Evolutionary conservation across 1,139 yeast genomes (phyloP).

Genomic region (Kluyveromyces sp.): DNA sequence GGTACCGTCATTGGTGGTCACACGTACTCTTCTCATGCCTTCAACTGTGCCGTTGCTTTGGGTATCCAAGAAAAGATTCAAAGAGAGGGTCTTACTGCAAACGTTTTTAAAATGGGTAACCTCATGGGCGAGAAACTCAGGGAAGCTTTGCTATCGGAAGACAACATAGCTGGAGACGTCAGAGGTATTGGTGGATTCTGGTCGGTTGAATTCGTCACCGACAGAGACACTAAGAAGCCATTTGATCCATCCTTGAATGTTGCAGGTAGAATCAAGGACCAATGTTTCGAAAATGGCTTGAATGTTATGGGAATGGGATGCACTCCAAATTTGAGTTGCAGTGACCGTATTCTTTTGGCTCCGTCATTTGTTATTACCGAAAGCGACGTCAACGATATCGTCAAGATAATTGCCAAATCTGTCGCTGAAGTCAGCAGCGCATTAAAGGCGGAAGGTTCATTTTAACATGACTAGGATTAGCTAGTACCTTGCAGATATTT

Average conservation of each 20-base stretch:
- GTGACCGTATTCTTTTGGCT: conserved; percentile 44
- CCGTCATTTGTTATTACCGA: conserved; percentile 45
- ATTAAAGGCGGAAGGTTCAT: conserved; percentile 15
- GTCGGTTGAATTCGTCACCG: conserved; percentile 50
- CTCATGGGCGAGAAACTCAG: conserved; percentile 41
- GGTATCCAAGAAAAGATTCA: conserved; percentile 49
- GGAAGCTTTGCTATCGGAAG: conserved; percentile 30
- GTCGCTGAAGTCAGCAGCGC: conserved; percentile 12
- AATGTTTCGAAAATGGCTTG: conserved; percentile 39
- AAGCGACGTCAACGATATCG: conserved; percentile 42
- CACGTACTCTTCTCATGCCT: conserved; percentile 56
- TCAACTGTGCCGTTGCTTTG: conserved; percentile 54
- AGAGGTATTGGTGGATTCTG: conserved; percentile 60
- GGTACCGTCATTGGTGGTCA: conserved; percentile 46
- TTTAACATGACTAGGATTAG: too few species aligned
- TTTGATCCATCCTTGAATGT: conserved; percentile 35
- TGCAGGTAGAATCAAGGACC: conserved; percentile 34
- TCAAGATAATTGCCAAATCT: conserved; percentile 21
- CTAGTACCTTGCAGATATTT: too few species aligned
- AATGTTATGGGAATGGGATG: conserved; percentile 42
- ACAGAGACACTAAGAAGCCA: conserved; percentile 43
- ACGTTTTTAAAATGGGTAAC: conserved; percentile 45
- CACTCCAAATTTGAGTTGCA: conserved; percentile 33
- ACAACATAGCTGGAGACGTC: conserved; percentile 46
- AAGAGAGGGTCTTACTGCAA: conserved; percentile 39